phyloP scores from a whole-genome alignment of 2,329 filamentous ascomycete genomes.

The Drechslerella stenobrocha region DNA sequence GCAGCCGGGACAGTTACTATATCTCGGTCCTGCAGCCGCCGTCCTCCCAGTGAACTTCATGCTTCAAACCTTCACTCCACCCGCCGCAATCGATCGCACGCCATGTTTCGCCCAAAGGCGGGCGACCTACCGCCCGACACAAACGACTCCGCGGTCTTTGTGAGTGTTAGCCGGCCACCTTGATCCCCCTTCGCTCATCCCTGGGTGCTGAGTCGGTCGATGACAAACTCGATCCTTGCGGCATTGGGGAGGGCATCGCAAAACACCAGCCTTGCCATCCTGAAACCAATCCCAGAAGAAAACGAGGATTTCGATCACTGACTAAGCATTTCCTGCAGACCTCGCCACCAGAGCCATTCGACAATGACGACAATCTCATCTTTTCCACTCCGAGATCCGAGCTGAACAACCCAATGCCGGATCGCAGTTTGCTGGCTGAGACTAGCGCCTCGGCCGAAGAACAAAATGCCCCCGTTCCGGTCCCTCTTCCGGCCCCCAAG shows the following conservation, averaged over 20 bases:
- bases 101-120: conserved; percentile 41
- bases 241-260: no score
- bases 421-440: conserved; percentile 24
- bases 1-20: no score
- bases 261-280: no score
- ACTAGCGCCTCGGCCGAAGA: conserved; percentile 11
- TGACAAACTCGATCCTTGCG: no score
- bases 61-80: neutral
- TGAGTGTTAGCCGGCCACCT: no score
- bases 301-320: no score
- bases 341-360: neutral
- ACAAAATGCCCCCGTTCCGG: neutral
- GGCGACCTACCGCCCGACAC: conserved; percentile 35
- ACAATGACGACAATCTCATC: conserved; percentile 20
- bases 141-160: conserved; percentile 19
- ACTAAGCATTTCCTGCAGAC: conserved; percentile 31
- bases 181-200: no score
- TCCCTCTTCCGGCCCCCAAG: no score
- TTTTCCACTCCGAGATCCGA: conserved; percentile 44
- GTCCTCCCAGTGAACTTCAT: neutral
- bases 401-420: conserved; percentile 38
- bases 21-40: neutral
- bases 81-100: neutral
- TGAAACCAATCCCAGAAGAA: no score
- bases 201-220: no score